Evolutionary conservation across 306 rosid genomes (phyloP).

Genomic region (apple (Malus domestica)): ASM211411v1 NC_041805.1:2267501-2268000

Average conservation of each 20-base stretch:
- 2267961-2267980: too few species aligned
- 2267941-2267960: too few species aligned
- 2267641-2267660: not conserved
- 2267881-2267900: accelerated
- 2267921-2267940: too few species aligned
- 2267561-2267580: too few species aligned
- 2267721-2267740: not conserved
- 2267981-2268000: not conserved
- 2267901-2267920: too few species aligned
- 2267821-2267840: too few species aligned
- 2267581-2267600: not conserved
- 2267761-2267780: too few species aligned
- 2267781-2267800: not conserved
- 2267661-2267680: not conserved
- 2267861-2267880: accelerated
- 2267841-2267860: too few species aligned
- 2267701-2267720: not conserved
- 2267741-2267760: not conserved
- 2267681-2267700: not conserved
- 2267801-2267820: too few species aligned
- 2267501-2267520: accelerated
- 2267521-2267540: too few species aligned
- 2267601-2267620: not conserved
- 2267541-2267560: too few species aligned
- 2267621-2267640: not conserved